Evolutionary conservation across 2,329 filamentous ascomycete genomes (phyloP).

Genomic region (Ophiocordyceps polyrhachis-furcata): DNA sequence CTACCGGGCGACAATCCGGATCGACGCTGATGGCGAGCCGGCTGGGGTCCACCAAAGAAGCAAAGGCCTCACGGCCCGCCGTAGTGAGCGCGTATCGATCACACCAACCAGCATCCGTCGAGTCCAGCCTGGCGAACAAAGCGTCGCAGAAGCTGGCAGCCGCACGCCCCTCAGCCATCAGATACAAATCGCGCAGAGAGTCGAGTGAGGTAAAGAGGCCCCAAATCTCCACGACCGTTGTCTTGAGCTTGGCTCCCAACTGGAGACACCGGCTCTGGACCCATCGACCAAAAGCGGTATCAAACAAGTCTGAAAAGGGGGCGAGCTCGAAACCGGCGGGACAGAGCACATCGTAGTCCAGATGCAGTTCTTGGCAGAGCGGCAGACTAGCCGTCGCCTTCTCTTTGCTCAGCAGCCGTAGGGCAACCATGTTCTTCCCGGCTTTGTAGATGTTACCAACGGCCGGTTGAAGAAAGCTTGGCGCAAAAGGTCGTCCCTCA

Average conservation of each 20-base stretch:
- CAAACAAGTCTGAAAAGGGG: constrained; percentile 60
- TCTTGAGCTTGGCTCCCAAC: constrained; percentile 46
- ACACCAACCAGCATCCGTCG: constrained; percentile 43
- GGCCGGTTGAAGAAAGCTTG: constrained; percentile 53
- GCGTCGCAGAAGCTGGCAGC: constrained; percentile 46
- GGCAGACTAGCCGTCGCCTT: constrained; percentile 6
- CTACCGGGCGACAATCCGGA: constrained; percentile 20
- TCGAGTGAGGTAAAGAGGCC: constrained; percentile 46
- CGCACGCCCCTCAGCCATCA: constrained; percentile 55
- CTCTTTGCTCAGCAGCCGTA: constrained; percentile 47
- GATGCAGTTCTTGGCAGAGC: constrained; percentile 19
- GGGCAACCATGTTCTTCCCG: constrained; percentile 72
- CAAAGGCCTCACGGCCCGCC: constrained; percentile 54
- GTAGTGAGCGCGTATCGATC: constrained; percentile 70
- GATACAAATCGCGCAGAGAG: constrained; percentile 53
- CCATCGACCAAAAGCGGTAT: constrained; percentile 52
- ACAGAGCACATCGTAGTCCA: constrained; percentile 42
- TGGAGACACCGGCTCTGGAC: constrained; percentile 56
- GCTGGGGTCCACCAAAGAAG: constrained; percentile 35
- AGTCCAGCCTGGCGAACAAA: constrained; percentile 60
- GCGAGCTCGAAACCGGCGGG: constrained; percentile 27
- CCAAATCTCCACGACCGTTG: constrained; percentile 49
- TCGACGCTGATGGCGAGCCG: constrained; percentile 41
- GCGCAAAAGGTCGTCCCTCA: constrained; percentile 45
- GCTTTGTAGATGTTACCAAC: constrained; percentile 62